Conservation (phyloP, 257 asterid genomes). For the Solanum appendiculatum region DNA sequence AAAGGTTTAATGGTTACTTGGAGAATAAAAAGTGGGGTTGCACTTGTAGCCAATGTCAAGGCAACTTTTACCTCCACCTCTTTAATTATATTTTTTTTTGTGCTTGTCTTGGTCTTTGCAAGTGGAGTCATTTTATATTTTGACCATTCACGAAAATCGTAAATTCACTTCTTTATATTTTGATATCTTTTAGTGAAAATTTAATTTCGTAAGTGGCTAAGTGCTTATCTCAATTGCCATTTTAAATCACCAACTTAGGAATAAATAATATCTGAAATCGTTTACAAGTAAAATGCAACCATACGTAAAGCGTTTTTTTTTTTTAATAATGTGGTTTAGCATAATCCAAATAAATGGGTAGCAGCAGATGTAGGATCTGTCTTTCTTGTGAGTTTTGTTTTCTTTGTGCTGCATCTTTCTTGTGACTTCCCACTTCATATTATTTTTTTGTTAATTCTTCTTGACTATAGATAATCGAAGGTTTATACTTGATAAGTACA, state of each 20-base stretch:
- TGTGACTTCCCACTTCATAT: not conserved
- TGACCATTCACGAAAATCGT: no score
- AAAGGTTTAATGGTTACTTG: not conserved
- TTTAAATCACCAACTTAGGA: no score
- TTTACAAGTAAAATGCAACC: not conserved
- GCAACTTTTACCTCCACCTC: not conserved
- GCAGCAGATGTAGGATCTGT: not conserved
- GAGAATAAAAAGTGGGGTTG: not conserved
- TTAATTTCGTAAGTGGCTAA: no score
- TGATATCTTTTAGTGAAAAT: no score
- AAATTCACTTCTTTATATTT: no score
- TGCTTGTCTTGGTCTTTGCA: not conserved
- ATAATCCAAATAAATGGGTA: not conserved
- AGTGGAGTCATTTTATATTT: not conserved
- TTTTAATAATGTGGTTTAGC: not conserved
- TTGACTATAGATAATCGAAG: no score
- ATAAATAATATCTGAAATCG: not conserved
- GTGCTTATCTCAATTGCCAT: no score
- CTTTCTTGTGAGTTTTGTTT: not conserved
- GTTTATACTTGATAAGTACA: no score
- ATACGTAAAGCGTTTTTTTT: not conserved
- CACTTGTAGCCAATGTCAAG: constrained; percentile 7
- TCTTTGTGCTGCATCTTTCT: not conserved
- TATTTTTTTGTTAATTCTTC: no score
- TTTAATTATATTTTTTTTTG: not conserved